These are phyloP conservation scores for Inonotus obliquus DNA, from an alignment of 1,284 basidiomycete species.

Conservation along the genomic window DNA sequence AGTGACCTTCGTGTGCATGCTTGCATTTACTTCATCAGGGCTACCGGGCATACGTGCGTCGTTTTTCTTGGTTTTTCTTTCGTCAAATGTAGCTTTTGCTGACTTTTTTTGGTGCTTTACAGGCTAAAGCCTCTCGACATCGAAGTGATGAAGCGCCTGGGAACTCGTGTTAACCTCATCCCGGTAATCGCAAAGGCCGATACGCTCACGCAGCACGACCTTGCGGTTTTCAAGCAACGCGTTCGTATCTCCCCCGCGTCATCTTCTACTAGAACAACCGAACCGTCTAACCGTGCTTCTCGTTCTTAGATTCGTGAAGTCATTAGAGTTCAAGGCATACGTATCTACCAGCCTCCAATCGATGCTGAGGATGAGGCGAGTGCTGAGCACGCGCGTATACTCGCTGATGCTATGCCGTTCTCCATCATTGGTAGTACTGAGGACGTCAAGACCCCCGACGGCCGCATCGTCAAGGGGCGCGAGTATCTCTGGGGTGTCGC, in stretches of 20 bases:
- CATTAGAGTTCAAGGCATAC: slow-evolving; percentile 87
- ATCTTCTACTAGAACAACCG: background rate
- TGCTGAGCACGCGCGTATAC: slow-evolving; percentile 85
- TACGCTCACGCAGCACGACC: slow-evolving; percentile 91
- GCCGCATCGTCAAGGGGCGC: slow-evolving; percentile 92
- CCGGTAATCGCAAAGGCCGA: slow-evolving; percentile 98
- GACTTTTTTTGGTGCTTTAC: slow-evolving; percentile 3
- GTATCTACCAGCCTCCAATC: slow-evolving; percentile 90
- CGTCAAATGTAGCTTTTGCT: background rate
- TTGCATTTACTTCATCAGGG: slow-evolving; percentile 96
- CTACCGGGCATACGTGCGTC: slow-evolving; percentile 90
- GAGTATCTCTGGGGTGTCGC: slow-evolving; percentile 99
- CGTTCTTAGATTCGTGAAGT: slow-evolving; percentile 78
- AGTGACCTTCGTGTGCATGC: slow-evolving; percentile 95
- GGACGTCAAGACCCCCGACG: slow-evolving; percentile 90
- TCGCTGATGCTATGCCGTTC: slow-evolving; percentile 92
- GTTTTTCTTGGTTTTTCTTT: slow-evolving; percentile 20
- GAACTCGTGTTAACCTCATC: slow-evolving; percentile 94
- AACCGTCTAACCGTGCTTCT: background rate
- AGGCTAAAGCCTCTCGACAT: slow-evolving; percentile 97
- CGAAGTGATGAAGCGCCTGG: slow-evolving; percentile 98
- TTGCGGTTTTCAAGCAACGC: slow-evolving; percentile 89
- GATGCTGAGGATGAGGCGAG: slow-evolving; percentile 87
- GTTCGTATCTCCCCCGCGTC: slow-evolving; percentile 41
- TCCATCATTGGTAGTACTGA: slow-evolving; percentile 97